Evolutionary conservation across 768 basidiomycete species (phyloP).

Genomic region (Agrocybe praecox): DNA sequence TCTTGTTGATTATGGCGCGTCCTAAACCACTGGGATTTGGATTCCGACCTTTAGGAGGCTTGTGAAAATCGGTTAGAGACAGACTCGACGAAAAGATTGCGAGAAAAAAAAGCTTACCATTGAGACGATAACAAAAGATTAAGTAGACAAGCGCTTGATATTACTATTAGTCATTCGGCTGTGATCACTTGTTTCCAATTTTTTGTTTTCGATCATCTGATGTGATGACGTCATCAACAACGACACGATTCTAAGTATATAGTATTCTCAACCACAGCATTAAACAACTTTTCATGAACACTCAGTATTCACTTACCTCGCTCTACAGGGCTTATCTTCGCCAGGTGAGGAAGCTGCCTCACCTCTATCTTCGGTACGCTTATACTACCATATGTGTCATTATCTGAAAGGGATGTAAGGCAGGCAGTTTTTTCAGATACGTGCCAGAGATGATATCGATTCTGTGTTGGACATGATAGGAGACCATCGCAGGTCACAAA

Average conservation of each 20-base stretch:
- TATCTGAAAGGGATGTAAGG: slow-evolving; percentile 4
- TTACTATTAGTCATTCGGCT: not conserved
- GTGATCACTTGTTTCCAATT: not conserved
- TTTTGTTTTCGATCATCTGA: slow-evolving; percentile 11
- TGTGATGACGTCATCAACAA: slow-evolving; percentile 11
- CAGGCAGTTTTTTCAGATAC: slow-evolving; percentile 69
- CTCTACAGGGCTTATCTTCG: slow-evolving; percentile 46
- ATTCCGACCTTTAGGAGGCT: slow-evolving; percentile 64
- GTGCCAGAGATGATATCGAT: slow-evolving; percentile 59
- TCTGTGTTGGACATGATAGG: slow-evolving; percentile 40
- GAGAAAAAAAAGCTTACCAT: slow-evolving; percentile 12
- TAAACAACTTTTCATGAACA: too few relatives aligned
- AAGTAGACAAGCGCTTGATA: not conserved
- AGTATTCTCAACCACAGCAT: too few relatives aligned
- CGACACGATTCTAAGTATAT: too few relatives aligned
- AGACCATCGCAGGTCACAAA: slow-evolving; percentile 32
- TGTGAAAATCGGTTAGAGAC: not conserved
- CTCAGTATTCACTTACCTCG: slow-evolving; percentile 6
- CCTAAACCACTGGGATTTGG: slow-evolving; percentile 84
- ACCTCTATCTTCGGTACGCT: slow-evolving; percentile 43
- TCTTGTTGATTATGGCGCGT: slow-evolving; percentile 92
- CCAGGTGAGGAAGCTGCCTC: slow-evolving; percentile 41
- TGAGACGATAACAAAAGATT: not conserved
- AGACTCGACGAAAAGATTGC: not conserved
- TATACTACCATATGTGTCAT: not conserved